phyloP scores from a whole-genome alignment of 2,329 filamentous ascomycete species.

The Lasiodiplodia theobromae region DNA sequence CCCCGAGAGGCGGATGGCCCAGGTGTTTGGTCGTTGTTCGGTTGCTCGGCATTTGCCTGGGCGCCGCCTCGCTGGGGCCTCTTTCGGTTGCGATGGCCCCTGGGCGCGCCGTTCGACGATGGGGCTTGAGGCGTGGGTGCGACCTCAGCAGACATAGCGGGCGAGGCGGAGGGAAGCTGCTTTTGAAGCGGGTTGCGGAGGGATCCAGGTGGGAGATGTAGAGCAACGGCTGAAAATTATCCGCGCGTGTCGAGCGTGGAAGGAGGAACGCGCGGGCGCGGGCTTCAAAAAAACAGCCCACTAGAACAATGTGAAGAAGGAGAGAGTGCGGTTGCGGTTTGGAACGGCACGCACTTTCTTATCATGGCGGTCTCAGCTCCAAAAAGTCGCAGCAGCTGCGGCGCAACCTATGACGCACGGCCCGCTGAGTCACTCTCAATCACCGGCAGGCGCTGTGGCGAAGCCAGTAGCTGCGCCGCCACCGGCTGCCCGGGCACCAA shows the following conservation, averaged over 20 bases:
- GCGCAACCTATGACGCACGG: conserved; percentile 25
- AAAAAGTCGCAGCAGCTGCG: conserved; percentile 8
- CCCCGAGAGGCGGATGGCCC: neutral
- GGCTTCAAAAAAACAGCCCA: conserved; percentile 43
- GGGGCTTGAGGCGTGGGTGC: conserved; percentile 13
- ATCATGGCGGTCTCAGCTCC: conserved; percentile 10
- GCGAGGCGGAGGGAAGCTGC: neutral
- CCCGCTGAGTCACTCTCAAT: conserved; percentile 15
- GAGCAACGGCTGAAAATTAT: neutral
- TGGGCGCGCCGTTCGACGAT: conserved; percentile 16
- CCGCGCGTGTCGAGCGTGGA: neutral
- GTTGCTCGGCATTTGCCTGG: conserved; percentile 2
- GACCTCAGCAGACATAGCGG: conserved; percentile 12
- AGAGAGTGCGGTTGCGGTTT: conserved; percentile 9
- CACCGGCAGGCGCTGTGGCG: conserved; percentile 8
- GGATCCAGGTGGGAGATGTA: neutral
- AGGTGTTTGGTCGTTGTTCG: neutral
- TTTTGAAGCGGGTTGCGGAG: neutral
- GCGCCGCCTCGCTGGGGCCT: conserved; percentile 9
- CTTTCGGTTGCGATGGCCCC: conserved; percentile 20
- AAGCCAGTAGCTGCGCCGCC: conserved; percentile 3
- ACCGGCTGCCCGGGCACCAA: neutral
- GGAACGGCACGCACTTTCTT: conserved; percentile 2
- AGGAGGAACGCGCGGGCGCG: conserved; percentile 4
- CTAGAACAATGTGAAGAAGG: conserved; percentile 37